These are phyloP conservation scores for Amphicarpaea edgeworthii DNA, from an alignment of 306 rosid species.

Conservation along the genomic window DNA sequence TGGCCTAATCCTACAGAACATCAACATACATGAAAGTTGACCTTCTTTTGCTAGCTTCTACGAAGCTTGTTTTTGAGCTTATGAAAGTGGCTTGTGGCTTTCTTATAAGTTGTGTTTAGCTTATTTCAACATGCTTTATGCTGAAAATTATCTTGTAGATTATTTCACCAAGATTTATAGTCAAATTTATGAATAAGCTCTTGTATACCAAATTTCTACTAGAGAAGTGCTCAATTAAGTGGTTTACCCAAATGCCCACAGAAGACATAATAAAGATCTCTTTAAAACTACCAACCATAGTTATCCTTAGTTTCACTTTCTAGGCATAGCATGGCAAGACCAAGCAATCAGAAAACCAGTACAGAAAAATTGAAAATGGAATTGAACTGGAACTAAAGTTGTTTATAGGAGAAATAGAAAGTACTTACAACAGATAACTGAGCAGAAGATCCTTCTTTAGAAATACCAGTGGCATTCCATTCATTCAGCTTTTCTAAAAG, in stretches of 20 bases:
- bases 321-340: neutral
- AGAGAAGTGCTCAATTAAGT: neutral
- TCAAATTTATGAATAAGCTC: constrained; percentile 7
- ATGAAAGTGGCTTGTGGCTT: constrained; percentile 1
- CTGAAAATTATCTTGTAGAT: neutral
- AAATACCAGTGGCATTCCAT: constrained; percentile 73
- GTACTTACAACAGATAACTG: constrained; percentile 72
- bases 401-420: neutral
- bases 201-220: neutral
- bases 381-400: constrained; percentile 15
- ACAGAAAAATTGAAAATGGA: constrained; percentile 15
- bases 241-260: neutral
- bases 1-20: neutral
- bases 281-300: constrained; percentile 29
- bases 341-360: constrained; percentile 15
- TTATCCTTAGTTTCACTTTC: neutral
- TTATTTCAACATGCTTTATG: neutral
- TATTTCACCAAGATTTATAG: neutral
- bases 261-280: constrained; percentile 12
- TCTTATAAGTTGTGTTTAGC: neutral
- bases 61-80: constrained; percentile 1
- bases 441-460: constrained; percentile 75
- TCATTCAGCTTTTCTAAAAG: constrained; percentile 73
- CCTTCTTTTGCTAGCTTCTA: neutral
- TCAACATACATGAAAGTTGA: neutral